Percentiles rank a stretch among this genome's conserved stretches.
Evolutionary conservation across 2,329 filamentous ascomycete genomes (phyloP).

Genomic region (Microsporum audouinii): DNA sequence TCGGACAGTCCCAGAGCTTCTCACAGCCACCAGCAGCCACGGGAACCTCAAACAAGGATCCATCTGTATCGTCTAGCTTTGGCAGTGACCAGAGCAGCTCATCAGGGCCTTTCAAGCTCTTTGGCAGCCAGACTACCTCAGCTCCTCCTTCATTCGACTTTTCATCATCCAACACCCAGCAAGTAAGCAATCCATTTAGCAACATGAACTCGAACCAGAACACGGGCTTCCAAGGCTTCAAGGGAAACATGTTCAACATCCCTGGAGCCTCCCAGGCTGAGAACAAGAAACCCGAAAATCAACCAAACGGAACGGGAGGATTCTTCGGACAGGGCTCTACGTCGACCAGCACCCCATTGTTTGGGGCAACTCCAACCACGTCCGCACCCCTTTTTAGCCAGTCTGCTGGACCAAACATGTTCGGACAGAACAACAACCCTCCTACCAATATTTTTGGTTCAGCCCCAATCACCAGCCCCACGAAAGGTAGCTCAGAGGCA

Average conservation of each 20-base stretch:
- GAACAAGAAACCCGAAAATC: conserved; percentile 6
- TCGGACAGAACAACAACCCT: not conserved
- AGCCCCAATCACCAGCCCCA: not conserved
- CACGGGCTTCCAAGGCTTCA: conserved; percentile 22
- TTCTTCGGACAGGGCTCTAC: conserved; percentile 11
- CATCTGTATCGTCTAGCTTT: conserved; percentile 22
- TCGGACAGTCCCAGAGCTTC: conserved; percentile 30
- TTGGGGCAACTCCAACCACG: conserved; percentile 11
- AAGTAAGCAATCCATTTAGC: conserved; percentile 28
- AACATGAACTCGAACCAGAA: conserved; percentile 19
- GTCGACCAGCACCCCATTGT: conserved; percentile 2
- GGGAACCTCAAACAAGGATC: conserved; percentile 18
- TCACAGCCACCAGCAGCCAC: conserved; percentile 19
- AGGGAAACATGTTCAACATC: conserved; percentile 25
- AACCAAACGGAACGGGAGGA: conserved; percentile 4
- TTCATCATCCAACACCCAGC: conserved; percentile 17
- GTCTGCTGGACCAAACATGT: conserved; percentile 14
- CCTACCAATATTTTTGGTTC: conserved; percentile 11
- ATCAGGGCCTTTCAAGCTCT: conserved; percentile 8
- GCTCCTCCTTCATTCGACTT: conserved; percentile 26
- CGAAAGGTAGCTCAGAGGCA: conserved; percentile 16
- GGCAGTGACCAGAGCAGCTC: conserved; percentile 18
- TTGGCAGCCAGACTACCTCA: conserved; percentile 13
- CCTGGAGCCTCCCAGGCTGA: conserved; percentile 16
- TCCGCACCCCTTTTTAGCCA: conserved; percentile 21